A percentile compares a stretch with the other conserved stretches of the same genome.
Evolutionary conservation across 116 monocot genomes (phyloP).

Genomic region (Dioscorea cayenensis): DNA sequence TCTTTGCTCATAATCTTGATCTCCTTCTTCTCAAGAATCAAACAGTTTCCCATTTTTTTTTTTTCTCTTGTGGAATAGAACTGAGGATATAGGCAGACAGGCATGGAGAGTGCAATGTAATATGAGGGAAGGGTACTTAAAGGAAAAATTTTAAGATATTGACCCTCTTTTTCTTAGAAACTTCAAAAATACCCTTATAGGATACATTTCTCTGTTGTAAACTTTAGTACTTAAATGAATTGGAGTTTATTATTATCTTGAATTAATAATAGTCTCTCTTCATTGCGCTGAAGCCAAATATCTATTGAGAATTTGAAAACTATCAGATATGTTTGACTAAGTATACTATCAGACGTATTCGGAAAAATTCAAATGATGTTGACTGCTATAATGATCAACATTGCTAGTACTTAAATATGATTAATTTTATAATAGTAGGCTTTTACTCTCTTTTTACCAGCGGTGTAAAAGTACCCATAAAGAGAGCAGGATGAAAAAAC

Average conservation of each 20-base stretch:
- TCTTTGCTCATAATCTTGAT: slow-evolving; percentile 10
- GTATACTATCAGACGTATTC: not conserved
- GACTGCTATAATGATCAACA: not conserved
- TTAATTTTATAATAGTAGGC: not conserved
- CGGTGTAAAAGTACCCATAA: too few relatives aligned
- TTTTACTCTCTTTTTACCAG: too few relatives aligned
- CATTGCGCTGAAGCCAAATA: too few relatives aligned
- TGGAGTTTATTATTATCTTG: too few relatives aligned
- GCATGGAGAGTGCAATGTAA: slow-evolving; percentile 7
- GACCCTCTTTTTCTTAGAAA: not conserved
- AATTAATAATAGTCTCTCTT: too few relatives aligned
- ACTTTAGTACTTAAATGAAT: too few relatives aligned
- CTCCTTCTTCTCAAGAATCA: slow-evolving; percentile 21
- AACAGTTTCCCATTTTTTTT: slow-evolving; percentile 48
- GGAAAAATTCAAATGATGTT: not conserved
- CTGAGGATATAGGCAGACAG: not conserved
- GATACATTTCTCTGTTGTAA: not conserved
- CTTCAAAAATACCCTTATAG: not conserved
- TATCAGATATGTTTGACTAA: not conserved
- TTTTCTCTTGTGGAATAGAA: not conserved
- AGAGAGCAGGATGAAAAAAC: too few relatives aligned
- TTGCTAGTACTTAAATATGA: not conserved
- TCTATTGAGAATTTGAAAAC: too few relatives aligned
- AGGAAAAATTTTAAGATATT: not conserved
- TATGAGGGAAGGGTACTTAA: slow-evolving; percentile 13